phyloP scores from a whole-genome alignment of 192 early-diverging fungal species.

The Linnemannia schmuckeri region DNA sequence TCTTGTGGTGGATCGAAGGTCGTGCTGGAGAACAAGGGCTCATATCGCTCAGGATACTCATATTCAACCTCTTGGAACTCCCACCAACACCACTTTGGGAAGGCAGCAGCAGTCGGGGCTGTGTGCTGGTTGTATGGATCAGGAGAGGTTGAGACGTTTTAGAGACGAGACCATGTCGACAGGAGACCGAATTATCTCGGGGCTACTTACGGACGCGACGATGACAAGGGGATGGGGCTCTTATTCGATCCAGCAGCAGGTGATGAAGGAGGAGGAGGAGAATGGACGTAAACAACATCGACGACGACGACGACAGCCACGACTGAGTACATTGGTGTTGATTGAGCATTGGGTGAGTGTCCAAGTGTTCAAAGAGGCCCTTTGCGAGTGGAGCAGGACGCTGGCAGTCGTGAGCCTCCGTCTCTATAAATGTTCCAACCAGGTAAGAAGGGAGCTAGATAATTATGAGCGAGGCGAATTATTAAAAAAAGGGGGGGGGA shows the following conservation, averaged over 20 bases:
- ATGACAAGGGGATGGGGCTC: background rate
- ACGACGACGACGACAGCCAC: background rate
- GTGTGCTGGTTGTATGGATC: conserved; percentile 6
- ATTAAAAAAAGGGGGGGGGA: background rate
- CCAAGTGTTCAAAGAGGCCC: conserved; percentile 2
- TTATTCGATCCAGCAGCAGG: background rate
- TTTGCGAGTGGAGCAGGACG: conserved; percentile 19
- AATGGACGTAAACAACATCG: background rate
- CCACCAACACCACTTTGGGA: background rate
- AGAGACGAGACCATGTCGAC: conserved; percentile 9
- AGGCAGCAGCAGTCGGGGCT: background rate
- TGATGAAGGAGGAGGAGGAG: background rate
- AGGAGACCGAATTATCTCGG: conserved; percentile 31
- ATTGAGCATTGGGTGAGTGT: conserved; percentile 43
- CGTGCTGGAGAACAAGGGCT: conserved; percentile 29
- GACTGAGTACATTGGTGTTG: conserved; percentile 16
- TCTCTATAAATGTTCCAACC: conserved; percentile 25
- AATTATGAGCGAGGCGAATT: conserved; percentile 1
- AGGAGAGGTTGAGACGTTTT: background rate
- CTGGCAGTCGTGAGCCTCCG: conserved; percentile 13
- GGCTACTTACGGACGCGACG: background rate
- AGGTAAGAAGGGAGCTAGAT: conserved; percentile 17
- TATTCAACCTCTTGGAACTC: background rate
- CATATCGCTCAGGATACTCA: background rate
- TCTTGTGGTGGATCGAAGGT: conserved; percentile 33